These are phyloP conservation scores for Metschnikowia orientalis DNA, from an alignment of 805 yeast species.

Conservation along the genomic window DNA sequence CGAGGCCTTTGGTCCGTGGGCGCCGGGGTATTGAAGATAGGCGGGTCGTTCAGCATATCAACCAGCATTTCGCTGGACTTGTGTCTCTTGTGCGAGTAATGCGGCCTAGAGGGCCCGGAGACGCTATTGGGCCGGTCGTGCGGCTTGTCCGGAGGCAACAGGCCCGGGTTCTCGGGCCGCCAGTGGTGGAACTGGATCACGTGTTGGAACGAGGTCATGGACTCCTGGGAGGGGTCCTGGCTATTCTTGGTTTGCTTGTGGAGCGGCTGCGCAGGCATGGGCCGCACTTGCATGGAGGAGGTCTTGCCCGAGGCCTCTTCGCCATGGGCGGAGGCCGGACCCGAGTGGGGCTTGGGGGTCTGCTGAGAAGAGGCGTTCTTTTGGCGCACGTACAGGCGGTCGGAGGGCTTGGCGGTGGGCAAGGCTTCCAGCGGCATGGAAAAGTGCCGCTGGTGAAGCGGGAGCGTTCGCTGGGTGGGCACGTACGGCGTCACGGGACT, in stretches of 20 bases:
- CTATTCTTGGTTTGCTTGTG: conserved; percentile 28
- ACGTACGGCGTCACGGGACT: conserved; percentile 35
- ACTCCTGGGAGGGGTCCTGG: conserved; percentile 37
- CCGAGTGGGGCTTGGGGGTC: no score
- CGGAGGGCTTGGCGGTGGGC: conserved; percentile 1
- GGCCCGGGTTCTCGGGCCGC: conserved; percentile 41
- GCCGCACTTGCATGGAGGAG: conserved; percentile 39
- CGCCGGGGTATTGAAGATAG: conserved; percentile 3
- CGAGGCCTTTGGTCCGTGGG: conserved; percentile 1
- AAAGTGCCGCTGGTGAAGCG: conserved; percentile 37
- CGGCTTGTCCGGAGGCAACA: conserved; percentile 3
- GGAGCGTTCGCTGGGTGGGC: conserved; percentile 18
- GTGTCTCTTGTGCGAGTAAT: conserved; percentile 33
- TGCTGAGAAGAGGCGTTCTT: no score
- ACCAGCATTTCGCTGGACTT: conserved; percentile 28
- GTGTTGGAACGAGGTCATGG: conserved; percentile 46
- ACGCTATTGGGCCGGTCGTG: conserved; percentile 7
- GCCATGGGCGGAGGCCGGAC: no score
- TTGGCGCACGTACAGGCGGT: conserved; percentile 4
- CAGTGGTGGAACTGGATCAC: conserved; percentile 56
- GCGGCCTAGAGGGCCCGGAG: conserved; percentile 9
- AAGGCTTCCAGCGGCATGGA: conserved; percentile 37
- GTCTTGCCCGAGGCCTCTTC: conserved; percentile 21
- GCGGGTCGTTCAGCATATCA: conserved; percentile 19
- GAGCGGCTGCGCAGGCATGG: conserved; percentile 39